A percentile compares a stretch with the other conserved stretches of the same genome.
Conservation (phyloP, 257 asterid genomes). For the Ehretia macrophylla region DNA sequence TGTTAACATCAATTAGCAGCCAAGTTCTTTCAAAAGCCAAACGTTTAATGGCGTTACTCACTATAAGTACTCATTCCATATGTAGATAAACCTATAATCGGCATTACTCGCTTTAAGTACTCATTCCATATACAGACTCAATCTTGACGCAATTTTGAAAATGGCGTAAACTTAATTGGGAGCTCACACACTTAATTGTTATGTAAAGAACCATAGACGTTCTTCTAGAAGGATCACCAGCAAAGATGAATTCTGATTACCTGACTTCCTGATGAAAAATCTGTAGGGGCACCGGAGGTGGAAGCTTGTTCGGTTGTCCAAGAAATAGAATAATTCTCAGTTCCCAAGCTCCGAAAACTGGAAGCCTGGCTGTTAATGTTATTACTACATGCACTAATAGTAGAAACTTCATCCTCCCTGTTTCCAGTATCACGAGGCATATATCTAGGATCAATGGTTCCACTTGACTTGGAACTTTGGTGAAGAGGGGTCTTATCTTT, state of each 20-base stretch:
- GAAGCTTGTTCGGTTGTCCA: constrained; percentile 29
- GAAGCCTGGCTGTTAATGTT: constrained; percentile 22
- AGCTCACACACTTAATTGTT: neutral
- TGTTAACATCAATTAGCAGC: too few relatives aligned
- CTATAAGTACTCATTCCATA: too few relatives aligned
- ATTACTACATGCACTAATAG: constrained; percentile 18
- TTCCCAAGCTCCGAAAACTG: constrained; percentile 32
- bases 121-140: too few relatives aligned
- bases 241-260: constrained; percentile 19
- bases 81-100: too few relatives aligned
- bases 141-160: too few relatives aligned
- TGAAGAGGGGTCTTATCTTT: constrained; percentile 7
- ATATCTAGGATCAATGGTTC: constrained; percentile 17
- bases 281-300: constrained; percentile 24
- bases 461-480: constrained; percentile 39
- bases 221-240: neutral
- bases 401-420: constrained; percentile 18
- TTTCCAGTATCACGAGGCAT: constrained; percentile 19
- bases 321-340: constrained; percentile 19
- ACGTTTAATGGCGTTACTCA: too few relatives aligned
- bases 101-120: too few relatives aligned
- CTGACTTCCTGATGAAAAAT: constrained; percentile 38
- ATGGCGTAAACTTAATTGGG: too few relatives aligned
- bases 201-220: too few relatives aligned
- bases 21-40: too few relatives aligned